phyloP scores from a whole-genome alignment of 2,329 filamentous ascomycete species.

The Thyridium curvatum region DNA sequence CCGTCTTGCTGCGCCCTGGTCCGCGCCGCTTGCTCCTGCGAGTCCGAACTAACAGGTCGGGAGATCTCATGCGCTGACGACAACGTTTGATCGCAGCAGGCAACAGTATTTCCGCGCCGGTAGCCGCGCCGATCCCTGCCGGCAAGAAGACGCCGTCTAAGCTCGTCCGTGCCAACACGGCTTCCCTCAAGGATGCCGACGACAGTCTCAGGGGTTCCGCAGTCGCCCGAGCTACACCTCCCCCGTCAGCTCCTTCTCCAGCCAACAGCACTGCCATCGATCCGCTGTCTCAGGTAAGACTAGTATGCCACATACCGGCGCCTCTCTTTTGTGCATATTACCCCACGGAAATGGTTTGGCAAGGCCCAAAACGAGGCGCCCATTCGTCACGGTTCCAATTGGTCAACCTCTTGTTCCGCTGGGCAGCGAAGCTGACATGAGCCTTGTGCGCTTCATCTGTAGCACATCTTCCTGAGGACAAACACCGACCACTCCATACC shows the following conservation, averaged over 20 bases:
- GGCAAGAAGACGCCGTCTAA: constrained; percentile 6
- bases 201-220: constrained; percentile 1
- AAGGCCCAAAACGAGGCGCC: no score
- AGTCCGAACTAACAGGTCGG: no score
- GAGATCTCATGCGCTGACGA: no score
- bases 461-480: constrained; percentile 62
- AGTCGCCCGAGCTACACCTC: constrained; percentile 6
- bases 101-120: background rate
- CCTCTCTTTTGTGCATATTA: no score
- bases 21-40: no score
- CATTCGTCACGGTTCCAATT: background rate
- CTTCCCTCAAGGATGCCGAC: constrained; percentile 9
- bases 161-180: constrained; percentile 4
- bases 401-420: background rate
- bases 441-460: background rate
- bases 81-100: background rate
- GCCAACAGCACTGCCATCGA: constrained; percentile 14
- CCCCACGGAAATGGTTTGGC: no score
- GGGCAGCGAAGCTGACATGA: constrained; percentile 1
- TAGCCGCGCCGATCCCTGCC: background rate
- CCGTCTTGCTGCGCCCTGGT: no score
- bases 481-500: constrained; percentile 56
- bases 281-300: constrained; percentile 20
- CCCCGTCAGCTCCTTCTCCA: constrained; percentile 3
- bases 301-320: no score